phyloP scores from a whole-genome alignment of 176 grass and related monocot species.

The Oryza officinalis region DNA sequence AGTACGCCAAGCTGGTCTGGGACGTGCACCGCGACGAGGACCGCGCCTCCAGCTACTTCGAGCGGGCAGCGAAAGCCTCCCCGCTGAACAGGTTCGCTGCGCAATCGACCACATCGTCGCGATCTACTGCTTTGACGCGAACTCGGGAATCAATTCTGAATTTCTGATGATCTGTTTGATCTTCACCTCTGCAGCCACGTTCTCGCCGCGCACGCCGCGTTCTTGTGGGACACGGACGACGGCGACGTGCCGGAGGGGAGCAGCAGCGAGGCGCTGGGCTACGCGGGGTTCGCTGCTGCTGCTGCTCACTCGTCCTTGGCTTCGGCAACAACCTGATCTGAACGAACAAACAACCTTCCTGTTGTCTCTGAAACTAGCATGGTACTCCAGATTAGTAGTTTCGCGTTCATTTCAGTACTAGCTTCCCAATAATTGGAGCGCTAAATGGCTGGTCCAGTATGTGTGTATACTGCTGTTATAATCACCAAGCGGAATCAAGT shows the following conservation, averaged over 20 bases:
- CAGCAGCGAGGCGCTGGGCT: constrained; percentile 2
- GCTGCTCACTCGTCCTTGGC: constrained; percentile 34
- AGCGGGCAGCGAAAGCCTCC: constrained; percentile 61
- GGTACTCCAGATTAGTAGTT: neutral
- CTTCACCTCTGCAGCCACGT: constrained; percentile 54
- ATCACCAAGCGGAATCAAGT: neutral
- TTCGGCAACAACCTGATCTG: constrained; percentile 20
- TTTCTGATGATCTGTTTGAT: neutral
- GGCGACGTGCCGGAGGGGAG: constrained; percentile 24
- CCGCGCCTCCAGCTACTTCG: constrained; percentile 77
- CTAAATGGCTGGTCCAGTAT: neutral
- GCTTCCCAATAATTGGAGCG: constrained; percentile 16
- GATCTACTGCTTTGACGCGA: neutral
- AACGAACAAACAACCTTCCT: neutral
- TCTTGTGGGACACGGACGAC: constrained; percentile 81
- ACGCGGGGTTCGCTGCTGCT: neutral
- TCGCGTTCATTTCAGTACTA: neutral
- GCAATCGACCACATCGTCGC: too few relatives aligned
- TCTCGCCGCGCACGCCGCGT: constrained; percentile 67
- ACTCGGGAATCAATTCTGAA: too few relatives aligned
- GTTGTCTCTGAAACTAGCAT: neutral
- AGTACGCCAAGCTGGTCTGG: constrained; percentile 94
- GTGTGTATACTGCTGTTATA: constrained; percentile 10
- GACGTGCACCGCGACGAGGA: constrained; percentile 78
- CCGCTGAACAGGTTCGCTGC: constrained; percentile 53